Conservation (phyloP, 2,329 filamentous ascomycete genomes). For the Xylariaceae sp. region DNA sequence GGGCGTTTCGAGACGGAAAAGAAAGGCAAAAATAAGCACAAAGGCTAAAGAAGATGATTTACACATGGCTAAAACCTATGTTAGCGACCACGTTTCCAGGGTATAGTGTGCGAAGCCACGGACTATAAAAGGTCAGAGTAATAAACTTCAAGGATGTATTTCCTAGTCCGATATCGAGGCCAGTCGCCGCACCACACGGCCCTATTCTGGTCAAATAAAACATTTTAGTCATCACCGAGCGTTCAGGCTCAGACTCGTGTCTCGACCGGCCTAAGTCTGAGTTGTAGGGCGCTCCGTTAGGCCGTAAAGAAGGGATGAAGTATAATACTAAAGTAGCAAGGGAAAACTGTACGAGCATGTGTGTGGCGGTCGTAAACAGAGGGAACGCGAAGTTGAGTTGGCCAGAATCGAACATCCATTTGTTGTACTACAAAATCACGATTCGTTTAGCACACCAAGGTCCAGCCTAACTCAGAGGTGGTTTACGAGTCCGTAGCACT, state of each 20-base stretch:
- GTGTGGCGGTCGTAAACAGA: conserved; percentile 89
- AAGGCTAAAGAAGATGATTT: conserved; percentile 97
- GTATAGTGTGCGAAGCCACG: conserved; percentile 33
- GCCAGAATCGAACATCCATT: conserved; percentile 96
- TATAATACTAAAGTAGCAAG: conserved; percentile 79
- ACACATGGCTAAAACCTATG: conserved; percentile 73
- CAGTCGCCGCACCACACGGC: conserved; percentile 89
- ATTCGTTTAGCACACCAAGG: conserved; percentile 30
- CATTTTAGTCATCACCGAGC: conserved; percentile 76
- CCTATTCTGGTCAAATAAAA: conserved; percentile 93
- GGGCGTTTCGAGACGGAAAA: conserved; percentile 87
- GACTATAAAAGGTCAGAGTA: conserved; percentile 92
- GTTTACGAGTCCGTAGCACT: background rate
- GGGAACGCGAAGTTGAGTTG: conserved; percentile 91
- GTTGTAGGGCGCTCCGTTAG: conserved; percentile 51
- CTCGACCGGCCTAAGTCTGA: conserved; percentile 55
- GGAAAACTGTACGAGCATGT: conserved; percentile 93
- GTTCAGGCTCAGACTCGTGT: conserved; percentile 56
- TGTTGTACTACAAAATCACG: conserved; percentile 78
- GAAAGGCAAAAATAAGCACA: conserved; percentile 90
- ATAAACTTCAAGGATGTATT: conserved; percentile 97
- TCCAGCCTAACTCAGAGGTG: conserved; percentile 1
- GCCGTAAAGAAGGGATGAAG: conserved; percentile 80
- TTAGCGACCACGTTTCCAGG: conserved; percentile 4
- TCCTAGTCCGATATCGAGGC: conserved; percentile 91